These are phyloP conservation scores for Hygrophila difformis DNA, from an alignment of 257 asterid species.

Conservation along the genomic window DNA sequence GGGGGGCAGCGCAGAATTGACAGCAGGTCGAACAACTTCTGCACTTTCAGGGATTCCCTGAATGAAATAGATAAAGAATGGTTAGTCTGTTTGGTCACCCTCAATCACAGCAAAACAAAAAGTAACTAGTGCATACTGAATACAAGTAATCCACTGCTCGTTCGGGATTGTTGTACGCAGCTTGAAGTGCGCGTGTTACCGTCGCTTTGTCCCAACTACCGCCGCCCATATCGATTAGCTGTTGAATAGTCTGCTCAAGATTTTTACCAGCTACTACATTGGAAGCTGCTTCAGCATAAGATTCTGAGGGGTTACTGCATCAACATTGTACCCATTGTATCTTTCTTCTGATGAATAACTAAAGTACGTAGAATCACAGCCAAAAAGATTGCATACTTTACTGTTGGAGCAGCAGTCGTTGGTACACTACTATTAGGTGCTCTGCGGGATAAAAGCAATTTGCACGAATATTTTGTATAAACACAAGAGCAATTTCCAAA, in stretches of 20 bases:
- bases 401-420: constrained; percentile 28
- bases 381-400: constrained; percentile 23
- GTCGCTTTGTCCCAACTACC: constrained; percentile 81
- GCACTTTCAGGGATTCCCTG: constrained; percentile 70
- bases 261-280: constrained; percentile 39
- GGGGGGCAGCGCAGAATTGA: constrained; percentile 29
- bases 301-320: constrained; percentile 29
- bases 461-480: no score
- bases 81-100: neutral
- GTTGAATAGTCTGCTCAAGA: constrained; percentile 63
- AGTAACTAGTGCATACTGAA: constrained; percentile 34
- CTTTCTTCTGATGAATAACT: no score
- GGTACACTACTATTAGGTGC: constrained; percentile 27
- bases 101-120: neutral
- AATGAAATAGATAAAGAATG: constrained; percentile 3
- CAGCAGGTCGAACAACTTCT: constrained; percentile 47
- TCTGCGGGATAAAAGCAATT: constrained; percentile 21
- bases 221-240: constrained; percentile 81
- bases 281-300: constrained; percentile 35
- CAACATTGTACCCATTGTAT: neutral
- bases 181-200: constrained; percentile 70
- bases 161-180: constrained; percentile 73
- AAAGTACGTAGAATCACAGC: neutral
- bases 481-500: no score
- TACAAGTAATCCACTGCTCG: constrained; percentile 43